These are phyloP conservation scores for Skeletonema potamos DNA, from an alignment of 108 stramenopile species.

Conservation along the genomic window DNA sequence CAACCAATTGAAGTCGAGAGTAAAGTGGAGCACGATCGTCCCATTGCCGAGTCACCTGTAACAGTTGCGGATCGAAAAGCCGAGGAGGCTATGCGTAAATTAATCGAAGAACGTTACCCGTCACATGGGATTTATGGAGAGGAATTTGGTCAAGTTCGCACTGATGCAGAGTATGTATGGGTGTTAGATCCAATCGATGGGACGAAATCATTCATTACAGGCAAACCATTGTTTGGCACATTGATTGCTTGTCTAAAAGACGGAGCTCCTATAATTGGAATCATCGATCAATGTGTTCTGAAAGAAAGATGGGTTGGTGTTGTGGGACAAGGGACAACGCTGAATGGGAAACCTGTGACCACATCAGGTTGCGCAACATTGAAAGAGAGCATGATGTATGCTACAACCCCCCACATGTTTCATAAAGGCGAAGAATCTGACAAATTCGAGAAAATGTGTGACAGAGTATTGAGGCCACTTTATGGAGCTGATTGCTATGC, in stretches of 20 bases:
- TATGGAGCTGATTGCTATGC: slow-evolving; percentile 67
- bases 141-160: slow-evolving; percentile 46
- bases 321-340: slow-evolving; percentile 32
- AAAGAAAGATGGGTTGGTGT: slow-evolving; percentile 59
- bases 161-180: slow-evolving; percentile 56
- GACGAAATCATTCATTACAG: slow-evolving; percentile 59
- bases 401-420: slow-evolving; percentile 64
- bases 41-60: slow-evolving; percentile 51
- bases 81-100: slow-evolving; percentile 45
- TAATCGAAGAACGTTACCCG: slow-evolving; percentile 55
- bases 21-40: slow-evolving; percentile 46
- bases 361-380: slow-evolving; percentile 22
- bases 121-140: slow-evolving; percentile 57
- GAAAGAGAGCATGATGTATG: slow-evolving; percentile 45
- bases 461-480: slow-evolving; percentile 20
- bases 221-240: slow-evolving; percentile 62
- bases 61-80: slow-evolving; percentile 55
- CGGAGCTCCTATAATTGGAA: slow-evolving; percentile 51
- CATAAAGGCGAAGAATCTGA: slow-evolving; percentile 37
- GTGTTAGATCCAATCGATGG: slow-evolving; percentile 66
- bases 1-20: slow-evolving; percentile 43
- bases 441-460: slow-evolving; percentile 38
- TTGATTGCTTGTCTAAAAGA: slow-evolving; percentile 46
- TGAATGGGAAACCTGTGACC: slow-evolving; percentile 48
- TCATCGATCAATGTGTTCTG: slow-evolving; percentile 59